Evolutionary conservation across 2,329 filamentous ascomycete species (phyloP), one percentile per base, ranked within the genome.

Genomic region (Aquanectria penicillioides): DNA sequence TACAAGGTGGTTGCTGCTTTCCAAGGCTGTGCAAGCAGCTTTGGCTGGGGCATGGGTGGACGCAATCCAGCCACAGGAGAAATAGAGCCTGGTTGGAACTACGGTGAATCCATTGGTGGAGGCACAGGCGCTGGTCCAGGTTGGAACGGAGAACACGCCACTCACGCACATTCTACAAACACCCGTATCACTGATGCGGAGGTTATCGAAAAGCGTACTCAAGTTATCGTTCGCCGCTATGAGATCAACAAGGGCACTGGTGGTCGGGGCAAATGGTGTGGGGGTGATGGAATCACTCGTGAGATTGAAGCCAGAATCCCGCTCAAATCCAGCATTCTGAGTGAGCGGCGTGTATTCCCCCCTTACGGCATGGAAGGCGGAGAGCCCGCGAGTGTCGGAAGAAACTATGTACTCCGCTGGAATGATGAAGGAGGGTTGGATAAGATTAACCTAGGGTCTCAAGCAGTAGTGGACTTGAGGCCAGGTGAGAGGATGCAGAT

Each of bases 1-100:
- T 75, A 75, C 38, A 52, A 52, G 22, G 49, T 31, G 22, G 60
- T 28, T 25, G 59, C 33, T 48, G 51, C 11, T 36, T 49, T 20
- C 37, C 73, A 75, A 38, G 74, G 74, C 0, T 75, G 73, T 48
- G 68, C 69, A 5, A 76, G 69, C 61, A 71, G 69, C 23, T 68
- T 76, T 26, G 73, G 74, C 3, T 77, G 74, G 63, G 73, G 69
- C n/a, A 74, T 73, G 59, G 74, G 70, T 6, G 74, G 73, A 0
- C 58, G 57, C n/a, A 66, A 75, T 12, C 58, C 67, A 0, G 51
- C 52, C 4, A 71, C 71, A 1, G 72, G 72, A 5, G 48, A 53
- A 15, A 41, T 57, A 11, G 63, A 61, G 13, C 60, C 72, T 13
- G 92, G 92, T 0, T 95, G 94, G 71, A 92, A 92, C n/a, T 61